Percentiles rank a stretch among this genome's conserved stretches.
These are phyloP conservation scores for Alloteropsis angusta DNA, from an alignment of 202 grass and related monocot species.

Conservation along the genomic window DNA sequence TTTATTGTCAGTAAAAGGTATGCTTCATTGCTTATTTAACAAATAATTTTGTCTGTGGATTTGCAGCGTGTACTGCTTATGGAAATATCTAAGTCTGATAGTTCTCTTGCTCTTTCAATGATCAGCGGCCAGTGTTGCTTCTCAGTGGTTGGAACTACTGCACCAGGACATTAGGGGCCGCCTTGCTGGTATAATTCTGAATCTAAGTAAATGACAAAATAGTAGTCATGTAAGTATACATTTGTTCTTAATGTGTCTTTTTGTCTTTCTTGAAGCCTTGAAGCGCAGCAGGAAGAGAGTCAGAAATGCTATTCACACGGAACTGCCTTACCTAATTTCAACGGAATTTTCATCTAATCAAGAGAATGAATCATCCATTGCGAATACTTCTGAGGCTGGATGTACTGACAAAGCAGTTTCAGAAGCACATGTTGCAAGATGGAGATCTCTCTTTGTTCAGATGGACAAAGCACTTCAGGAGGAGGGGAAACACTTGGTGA, in stretches of 20 bases:
- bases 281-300: conserved; percentile 94
- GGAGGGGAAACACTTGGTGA: conserved; percentile 75
- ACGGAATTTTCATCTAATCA: conserved; percentile 59
- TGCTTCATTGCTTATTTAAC: conserved; percentile 9
- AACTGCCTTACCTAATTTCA: conserved; percentile 84
- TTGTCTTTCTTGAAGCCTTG: conserved; percentile 53
- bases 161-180: conserved; percentile 91
- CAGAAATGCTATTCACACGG: conserved; percentile 75
- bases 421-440: conserved; percentile 63
- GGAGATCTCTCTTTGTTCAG: conserved; percentile 79
- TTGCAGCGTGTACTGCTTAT: not conserved
- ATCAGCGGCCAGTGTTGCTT: conserved; percentile 81
- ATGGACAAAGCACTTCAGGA: conserved; percentile 87
- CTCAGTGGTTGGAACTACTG: conserved; percentile 87
- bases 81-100: conserved; percentile 23
- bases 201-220: not conserved
- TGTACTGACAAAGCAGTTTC: conserved; percentile 40
- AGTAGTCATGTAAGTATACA: not conserved
- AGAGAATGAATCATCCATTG: conserved; percentile 49
- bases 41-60: not conserved
- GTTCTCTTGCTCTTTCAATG: conserved; percentile 21
- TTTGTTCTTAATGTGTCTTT: not conserved
- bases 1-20: conserved; percentile 80
- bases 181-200: conserved; percentile 60
- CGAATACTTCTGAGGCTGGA: conserved; percentile 34